Evolutionary conservation across 495 filamentous ascomycete genomes (phyloP).

Genomic region (Penicillium odoratum): DNA sequence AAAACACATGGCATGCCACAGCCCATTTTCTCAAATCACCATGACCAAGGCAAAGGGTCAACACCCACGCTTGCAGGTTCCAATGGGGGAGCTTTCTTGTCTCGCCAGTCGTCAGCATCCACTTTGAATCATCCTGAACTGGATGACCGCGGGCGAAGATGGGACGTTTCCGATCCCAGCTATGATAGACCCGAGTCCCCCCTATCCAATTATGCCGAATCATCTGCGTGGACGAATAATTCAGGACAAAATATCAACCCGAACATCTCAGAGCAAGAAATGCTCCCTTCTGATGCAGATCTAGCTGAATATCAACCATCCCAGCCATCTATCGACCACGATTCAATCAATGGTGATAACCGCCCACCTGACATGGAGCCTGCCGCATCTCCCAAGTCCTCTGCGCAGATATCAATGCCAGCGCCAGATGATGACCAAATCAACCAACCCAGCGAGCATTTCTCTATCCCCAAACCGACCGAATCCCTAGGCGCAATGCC

Average conservation of each 20-base stretch:
- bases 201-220: not conserved
- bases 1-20: constrained; percentile 12
- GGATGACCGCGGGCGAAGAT: not conserved
- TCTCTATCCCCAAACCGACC: not conserved
- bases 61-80: constrained; percentile 28
- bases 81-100: constrained; percentile 20
- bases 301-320: constrained; percentile 1
- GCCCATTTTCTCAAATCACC: constrained; percentile 11
- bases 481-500: not conserved
- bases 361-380: not conserved
- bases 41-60: constrained; percentile 23
- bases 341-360: not conserved
- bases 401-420: not conserved
- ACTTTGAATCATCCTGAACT: constrained; percentile 29
- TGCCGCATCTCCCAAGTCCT: not conserved
- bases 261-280: not conserved
- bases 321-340: not conserved
- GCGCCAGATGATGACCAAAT: not conserved
- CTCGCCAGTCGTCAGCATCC: constrained; percentile 28
- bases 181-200: not conserved
- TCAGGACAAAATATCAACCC: not conserved
- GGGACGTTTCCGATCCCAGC: not conserved
- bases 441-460: not conserved
- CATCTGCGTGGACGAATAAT: not conserved
- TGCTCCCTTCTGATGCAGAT: not conserved